Base-by-base conservation (phyloP, 495 filamentous ascomycete species). In the Podospora didyma region DNA sequence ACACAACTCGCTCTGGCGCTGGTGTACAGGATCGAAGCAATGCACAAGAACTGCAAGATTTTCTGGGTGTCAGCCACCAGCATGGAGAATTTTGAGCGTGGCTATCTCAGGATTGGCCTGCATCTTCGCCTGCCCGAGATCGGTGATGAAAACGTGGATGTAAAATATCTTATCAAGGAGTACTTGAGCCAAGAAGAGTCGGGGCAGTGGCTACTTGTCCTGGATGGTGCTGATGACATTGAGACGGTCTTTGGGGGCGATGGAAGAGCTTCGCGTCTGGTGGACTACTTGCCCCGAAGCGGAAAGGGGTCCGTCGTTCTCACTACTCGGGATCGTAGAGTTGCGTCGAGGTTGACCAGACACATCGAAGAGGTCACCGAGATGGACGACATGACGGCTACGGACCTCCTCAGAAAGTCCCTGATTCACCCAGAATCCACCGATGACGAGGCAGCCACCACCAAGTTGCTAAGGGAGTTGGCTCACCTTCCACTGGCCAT, bases 1-100 rank as follows among this genome's bases (percentile, higher is more conserved):
- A 79, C 78, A 0, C 76, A 83, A 54, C 73, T 82, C 46, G 80
- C 80, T 1, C 78, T 85, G 48, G 77, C 83, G 61, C 75, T 71
- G 51, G 70, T 69, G 17, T 81, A 76, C 63, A 70, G 65, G 5
- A 62, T 72, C 19, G 59, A 60, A 56, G 65, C 73, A 20, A 23
- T 53, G 2, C 41, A 68, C 35, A 72, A 74, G 2, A 61, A 68
- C 19, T 69, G 58, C 12, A 71, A 65, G 44, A 58, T 82, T 21
- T 78, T 81, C 56, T 82, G 77, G 80, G 66, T 80, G 0, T 68
- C 75, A n/a, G 74, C 69, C 1, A 57, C 70, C 17, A 67, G 62
- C 60, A 19, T 51, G 17, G 58, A 63, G 5, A 62, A 62, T 49
- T 79, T 81, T 51, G 69, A 76, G 23, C 66, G 77, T 53, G 65